phyloP scores from a whole-genome alignment of 1,284 basidiomycete genomes.

The Irpex lacteus region DNA sequence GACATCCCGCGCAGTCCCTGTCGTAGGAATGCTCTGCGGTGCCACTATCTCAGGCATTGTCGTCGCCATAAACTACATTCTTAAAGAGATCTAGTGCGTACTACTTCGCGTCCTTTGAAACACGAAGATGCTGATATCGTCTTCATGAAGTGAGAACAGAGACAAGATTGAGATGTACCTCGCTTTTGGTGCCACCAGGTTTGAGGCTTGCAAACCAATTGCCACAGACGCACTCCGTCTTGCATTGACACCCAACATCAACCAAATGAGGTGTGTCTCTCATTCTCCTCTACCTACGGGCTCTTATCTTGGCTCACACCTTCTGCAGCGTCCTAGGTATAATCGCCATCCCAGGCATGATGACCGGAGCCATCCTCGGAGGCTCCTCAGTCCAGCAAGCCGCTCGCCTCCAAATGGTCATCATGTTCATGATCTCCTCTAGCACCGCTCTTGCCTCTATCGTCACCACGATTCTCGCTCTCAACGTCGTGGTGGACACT shows the following conservation, averaged over 20 bases:
- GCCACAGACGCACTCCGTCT: constrained; percentile 74
- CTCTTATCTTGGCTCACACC: neutral
- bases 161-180: constrained; percentile 85
- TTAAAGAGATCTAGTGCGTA: constrained; percentile 65
- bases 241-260: constrained; percentile 78
- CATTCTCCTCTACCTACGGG: neutral
- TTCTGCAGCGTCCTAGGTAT: constrained; percentile 72
- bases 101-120: neutral
- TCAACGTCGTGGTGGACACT: constrained; percentile 62
- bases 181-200: constrained; percentile 77
- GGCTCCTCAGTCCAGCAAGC: constrained; percentile 83
- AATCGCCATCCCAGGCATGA: constrained; percentile 78
- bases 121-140: neutral
- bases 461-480: constrained; percentile 55
- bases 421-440: constrained; percentile 89
- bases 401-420: constrained; percentile 83
- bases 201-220: constrained; percentile 79
- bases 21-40: constrained; percentile 87
- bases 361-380: constrained; percentile 87
- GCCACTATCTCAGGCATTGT: constrained; percentile 75
- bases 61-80: constrained; percentile 60
- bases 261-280: constrained; percentile 71
- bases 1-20: too few relatives aligned
- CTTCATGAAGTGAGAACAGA: constrained; percentile 60
- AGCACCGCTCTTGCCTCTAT: constrained; percentile 70